A percentile compares a stretch with the other conserved stretches of the same genome.
Evolutionary conservation across 73 alveolate species (phyloP).

Genomic region (Vitrella brassicaformis): DNA sequence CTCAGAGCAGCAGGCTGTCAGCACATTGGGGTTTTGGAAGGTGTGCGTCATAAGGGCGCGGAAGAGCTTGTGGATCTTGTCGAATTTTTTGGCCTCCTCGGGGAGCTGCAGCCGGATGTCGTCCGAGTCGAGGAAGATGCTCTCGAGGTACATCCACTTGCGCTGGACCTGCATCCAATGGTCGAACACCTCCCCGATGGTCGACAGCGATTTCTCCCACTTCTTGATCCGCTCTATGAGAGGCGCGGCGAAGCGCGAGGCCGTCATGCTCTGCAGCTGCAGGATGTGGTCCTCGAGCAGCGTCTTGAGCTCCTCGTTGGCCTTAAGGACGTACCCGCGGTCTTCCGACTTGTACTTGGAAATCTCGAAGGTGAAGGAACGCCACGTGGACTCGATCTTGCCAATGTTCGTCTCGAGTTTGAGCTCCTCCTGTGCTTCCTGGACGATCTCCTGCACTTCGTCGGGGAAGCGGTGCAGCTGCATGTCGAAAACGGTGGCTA

Average conservation of each 20-base stretch:
- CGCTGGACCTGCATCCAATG: conserved; percentile 80
- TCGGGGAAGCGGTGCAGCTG: conserved; percentile 79
- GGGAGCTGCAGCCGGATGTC: conserved; percentile 96
- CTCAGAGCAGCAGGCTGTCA: conserved; percentile 78
- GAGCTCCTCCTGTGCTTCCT: conserved; percentile 83
- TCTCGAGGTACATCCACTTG: conserved; percentile 98
- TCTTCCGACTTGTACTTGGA: conserved; percentile 66
- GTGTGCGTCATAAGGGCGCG: conserved; percentile 84
- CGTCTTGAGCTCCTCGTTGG: conserved; percentile 77
- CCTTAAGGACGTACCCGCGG: conserved; percentile 75
- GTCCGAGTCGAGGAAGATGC: conserved; percentile 95
- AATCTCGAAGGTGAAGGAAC: conserved; percentile 57
- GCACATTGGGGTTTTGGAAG: conserved; percentile 83
- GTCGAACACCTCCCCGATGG: conserved; percentile 79
- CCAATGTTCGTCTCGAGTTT: conserved; percentile 65
- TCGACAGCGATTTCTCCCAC: conserved; percentile 82
- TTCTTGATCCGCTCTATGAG: conserved; percentile 67
- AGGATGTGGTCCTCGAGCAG: conserved; percentile 83
- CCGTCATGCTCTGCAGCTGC: conserved; percentile 68
- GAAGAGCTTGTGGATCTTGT: conserved; percentile 73
- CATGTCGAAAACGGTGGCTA: conserved; percentile 74
- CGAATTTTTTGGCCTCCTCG: conserved; percentile 96
- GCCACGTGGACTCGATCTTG: conserved; percentile 64
- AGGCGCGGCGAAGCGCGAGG: conserved; percentile 74
- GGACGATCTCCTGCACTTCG: conserved; percentile 75